Conservation (phyloP, 1,139 yeast species). For the Kodamaea anthophila region DNA sequence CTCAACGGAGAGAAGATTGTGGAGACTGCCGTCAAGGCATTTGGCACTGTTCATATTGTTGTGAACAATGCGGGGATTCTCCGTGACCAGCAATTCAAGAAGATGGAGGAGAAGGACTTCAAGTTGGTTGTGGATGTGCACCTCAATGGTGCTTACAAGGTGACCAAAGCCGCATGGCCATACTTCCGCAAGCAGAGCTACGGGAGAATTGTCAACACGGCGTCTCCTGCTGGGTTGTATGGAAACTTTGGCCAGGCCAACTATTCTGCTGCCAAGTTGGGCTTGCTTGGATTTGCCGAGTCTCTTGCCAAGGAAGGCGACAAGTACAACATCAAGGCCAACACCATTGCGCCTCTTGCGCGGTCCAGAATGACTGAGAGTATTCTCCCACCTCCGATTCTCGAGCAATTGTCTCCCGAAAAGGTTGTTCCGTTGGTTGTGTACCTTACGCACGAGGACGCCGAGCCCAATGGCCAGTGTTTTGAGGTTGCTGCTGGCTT, state of each 20-base stretch:
- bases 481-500: slow-evolving; percentile 95
- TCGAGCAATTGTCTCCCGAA: slow-evolving; percentile 78
- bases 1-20: slow-evolving; percentile 82
- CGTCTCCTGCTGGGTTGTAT: slow-evolving; percentile 94
- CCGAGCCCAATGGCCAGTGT: slow-evolving; percentile 60
- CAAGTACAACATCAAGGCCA: slow-evolving; percentile 75
- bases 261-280: slow-evolving; percentile 91
- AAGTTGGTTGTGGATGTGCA: slow-evolving; percentile 80
- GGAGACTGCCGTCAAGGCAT: slow-evolving; percentile 77
- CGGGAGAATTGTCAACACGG: slow-evolving; percentile 87
- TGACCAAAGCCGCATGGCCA: slow-evolving; percentile 92
- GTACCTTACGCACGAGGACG: slow-evolving; percentile 65
- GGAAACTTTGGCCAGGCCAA: slow-evolving; percentile 98
- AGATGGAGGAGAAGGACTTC: slow-evolving; percentile 80
- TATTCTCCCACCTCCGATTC: slow-evolving; percentile 76
- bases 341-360: slow-evolving; percentile 90
- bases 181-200: slow-evolving; percentile 74
- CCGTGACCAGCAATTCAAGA: slow-evolving; percentile 70
- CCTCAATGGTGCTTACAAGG: slow-evolving; percentile 80
- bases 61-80: slow-evolving; percentile 94
- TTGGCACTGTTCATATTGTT: slow-evolving; percentile 84
- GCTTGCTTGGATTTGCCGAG: slow-evolving; percentile 85
- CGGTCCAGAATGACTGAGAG: slow-evolving; percentile 95
- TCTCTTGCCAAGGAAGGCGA: slow-evolving; percentile 93
- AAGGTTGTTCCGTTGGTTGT: slow-evolving; percentile 88